Evolutionary conservation across 2,329 filamentous ascomycete genomes (phyloP), one percentile per base, ranked within the genome.

Genomic region (Aspergillus spinulosporus): DNA sequence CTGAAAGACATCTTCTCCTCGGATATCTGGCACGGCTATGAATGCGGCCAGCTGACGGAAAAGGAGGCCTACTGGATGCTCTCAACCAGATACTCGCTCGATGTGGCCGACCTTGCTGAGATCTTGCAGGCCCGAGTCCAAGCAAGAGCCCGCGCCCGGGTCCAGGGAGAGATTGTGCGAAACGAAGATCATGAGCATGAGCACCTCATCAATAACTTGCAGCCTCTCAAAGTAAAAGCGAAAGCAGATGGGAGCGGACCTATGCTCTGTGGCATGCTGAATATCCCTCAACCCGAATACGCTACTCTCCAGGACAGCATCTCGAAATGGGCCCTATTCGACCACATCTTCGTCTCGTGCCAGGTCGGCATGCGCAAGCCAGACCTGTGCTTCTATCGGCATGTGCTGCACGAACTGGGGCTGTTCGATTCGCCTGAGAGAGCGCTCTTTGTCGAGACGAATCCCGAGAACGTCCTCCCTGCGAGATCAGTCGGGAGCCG

Each of bases 311-410:
- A 31, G n/a, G 31, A 15, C 5, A 48, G 26, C 14, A 36, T 29
- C 6, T 21, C 14, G n/a, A 8, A 15, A 11, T 74, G 70, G 71
- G 49, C 56, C 5, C 52, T 73, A 2, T 75, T 76, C 39, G 66
- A 74, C 55, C 56, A 48, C 15, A 64, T 73, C 3, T 74, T 72
- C 52, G 68, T 69, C 2, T 75, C 72, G 1, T 67, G 63, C 28
- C 59, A 63, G 1, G 63, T 64, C 14, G 71, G 72, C 21, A 69
- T 68, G 62, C 64, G 69, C 11, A 76, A 76, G 58, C 73, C 72
- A 9, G 67, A 72, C 21, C 57, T 63, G 3, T 54, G 56, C 2
- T 76, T 72, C 60, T 74, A 71, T 58, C 52, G 56, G 9, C 58
- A 70, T 44, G 70, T 74, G 5, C 60, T 74, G 9, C 42, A 66